Conservation (phyloP, 2,329 filamentous ascomycete species). For the Colletotrichum spinosum region DNA sequence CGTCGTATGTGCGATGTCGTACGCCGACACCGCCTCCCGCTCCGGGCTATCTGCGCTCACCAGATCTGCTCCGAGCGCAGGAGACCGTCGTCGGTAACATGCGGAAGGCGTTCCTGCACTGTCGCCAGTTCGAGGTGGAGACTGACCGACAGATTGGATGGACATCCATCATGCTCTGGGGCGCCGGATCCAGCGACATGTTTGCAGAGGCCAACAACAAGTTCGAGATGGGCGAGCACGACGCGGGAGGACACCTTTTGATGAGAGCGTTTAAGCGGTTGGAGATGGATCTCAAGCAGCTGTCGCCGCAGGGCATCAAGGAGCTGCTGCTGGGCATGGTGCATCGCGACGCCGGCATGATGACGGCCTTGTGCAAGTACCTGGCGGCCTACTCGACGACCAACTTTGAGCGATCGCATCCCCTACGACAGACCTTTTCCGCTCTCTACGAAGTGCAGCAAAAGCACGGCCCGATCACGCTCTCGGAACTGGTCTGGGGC, state of each 20-base stretch:
- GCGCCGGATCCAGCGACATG: constrained; percentile 56
- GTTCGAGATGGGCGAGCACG: constrained; percentile 54
- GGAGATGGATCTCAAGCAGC: constrained; percentile 55
- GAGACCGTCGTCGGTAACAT: constrained; percentile 57
- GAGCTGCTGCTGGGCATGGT: constrained; percentile 58
- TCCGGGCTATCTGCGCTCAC: constrained; percentile 55
- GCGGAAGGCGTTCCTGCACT: constrained; percentile 57
- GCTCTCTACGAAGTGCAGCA: constrained; percentile 59
- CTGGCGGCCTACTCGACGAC: constrained; percentile 57
- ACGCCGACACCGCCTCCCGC: constrained; percentile 58
- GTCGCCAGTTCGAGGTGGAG: constrained; percentile 55
- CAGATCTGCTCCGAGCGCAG: constrained; percentile 57
- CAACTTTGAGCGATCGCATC: constrained; percentile 56
- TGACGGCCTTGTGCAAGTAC: constrained; percentile 59
- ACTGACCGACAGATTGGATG: constrained; percentile 52
- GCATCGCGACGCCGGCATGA: constrained; percentile 56
- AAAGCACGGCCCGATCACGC: constrained; percentile 54
- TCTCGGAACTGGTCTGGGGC: constrained; percentile 57
- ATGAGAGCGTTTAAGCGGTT: constrained; percentile 58
- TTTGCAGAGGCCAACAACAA: constrained; percentile 57
- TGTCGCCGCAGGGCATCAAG: constrained; percentile 56
- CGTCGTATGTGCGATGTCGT: constrained; percentile 57
- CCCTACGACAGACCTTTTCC: constrained; percentile 55
- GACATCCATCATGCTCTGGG: constrained; percentile 57
- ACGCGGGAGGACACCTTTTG: constrained; percentile 53